Evolutionary conservation across 805 yeast genomes (phyloP), one percentile per base, ranked within the genome.

Genomic region (Candida dajiaensis): DNA sequence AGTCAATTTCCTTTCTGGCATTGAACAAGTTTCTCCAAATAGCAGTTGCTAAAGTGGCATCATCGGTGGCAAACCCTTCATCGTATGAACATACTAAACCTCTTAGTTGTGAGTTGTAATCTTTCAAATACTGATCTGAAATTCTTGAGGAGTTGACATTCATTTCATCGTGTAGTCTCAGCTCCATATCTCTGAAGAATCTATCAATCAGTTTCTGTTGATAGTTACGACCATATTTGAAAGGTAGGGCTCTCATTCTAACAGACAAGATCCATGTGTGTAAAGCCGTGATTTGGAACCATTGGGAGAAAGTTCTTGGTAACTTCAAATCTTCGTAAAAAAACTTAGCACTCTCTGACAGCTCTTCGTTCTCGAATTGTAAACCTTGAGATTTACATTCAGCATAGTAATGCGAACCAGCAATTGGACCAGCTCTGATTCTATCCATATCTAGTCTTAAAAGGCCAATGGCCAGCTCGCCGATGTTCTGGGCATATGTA

Each of bases 181-280:
- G 70, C 64, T 94, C 98, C 68, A 94, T 85, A 63, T 94, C 98
- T 52, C 81, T 78, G 70, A 94, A 94, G 40, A 88, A 80, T 53
- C 95, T 76, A 64, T 95, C 97, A 26, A 90, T 86, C 35, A 94
- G 68, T 62, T 89, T 89, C 66, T 90, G 97, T 66, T 94, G 97
- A 66, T 90, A 94, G 61, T 83, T 85, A 56, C 79, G 79, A 37
- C 97, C 95, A 62, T 87, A 82, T 58, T 88, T 84, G 63, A 83
- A 84, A 0, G 98, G 98, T 85, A 94, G 76, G 10, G 95, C 95
- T 65, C 99, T 81, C 97, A 94, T 90, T 62, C 99, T 82, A 16
- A 87, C 96, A 54, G 85, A 84, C 40, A 94, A 72, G 60, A 94
- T 82, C 99, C 99, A 94, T 49, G 87, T 81, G 65, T 94, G 99